phyloP scores from a whole-genome alignment of 108 stramenopile species.

The Stephanodiscus triporus region DNA sequence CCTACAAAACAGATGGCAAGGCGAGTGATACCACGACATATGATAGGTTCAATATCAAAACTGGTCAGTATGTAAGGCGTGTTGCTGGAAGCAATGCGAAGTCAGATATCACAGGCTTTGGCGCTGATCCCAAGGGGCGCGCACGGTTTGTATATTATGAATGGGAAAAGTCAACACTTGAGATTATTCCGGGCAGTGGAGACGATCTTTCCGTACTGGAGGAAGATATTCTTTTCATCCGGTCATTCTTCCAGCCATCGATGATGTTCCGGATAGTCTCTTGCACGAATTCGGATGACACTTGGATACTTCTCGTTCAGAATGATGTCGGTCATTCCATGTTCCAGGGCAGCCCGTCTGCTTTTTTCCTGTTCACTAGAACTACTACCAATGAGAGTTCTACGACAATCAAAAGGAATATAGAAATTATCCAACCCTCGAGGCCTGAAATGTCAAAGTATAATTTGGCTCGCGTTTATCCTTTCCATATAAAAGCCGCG shows the following conservation, averaged over 20 bases:
- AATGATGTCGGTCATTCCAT: slow-evolving; percentile 15
- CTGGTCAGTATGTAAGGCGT: slow-evolving; percentile 13
- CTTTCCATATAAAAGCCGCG: slow-evolving; percentile 17
- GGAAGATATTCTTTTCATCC: slow-evolving; percentile 20
- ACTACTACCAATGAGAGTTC: background rate
- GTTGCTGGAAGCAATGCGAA: slow-evolving; percentile 18
- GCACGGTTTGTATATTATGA: slow-evolving; percentile 31
- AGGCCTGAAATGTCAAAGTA: slow-evolving; percentile 24
- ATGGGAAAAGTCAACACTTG: slow-evolving; percentile 9
- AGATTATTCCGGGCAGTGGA: slow-evolving; percentile 8
- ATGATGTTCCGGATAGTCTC: slow-evolving; percentile 21
- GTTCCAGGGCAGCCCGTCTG: slow-evolving; percentile 25
- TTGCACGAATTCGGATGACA: background rate
- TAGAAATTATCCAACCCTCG: slow-evolving; percentile 18
- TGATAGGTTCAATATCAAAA: slow-evolving; percentile 21
- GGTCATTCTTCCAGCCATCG: slow-evolving; percentile 11
- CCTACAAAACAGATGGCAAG: background rate
- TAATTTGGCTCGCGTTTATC: slow-evolving; percentile 14
- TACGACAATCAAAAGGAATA: background rate
- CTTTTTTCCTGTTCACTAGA: slow-evolving; percentile 22
- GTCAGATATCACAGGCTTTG: slow-evolving; percentile 31
- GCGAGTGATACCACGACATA: slow-evolving; percentile 32
- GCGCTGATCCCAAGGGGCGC: slow-evolving; percentile 7
- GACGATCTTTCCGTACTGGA: slow-evolving; percentile 2
- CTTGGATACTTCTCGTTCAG: slow-evolving; percentile 19